A percentile compares a stretch with the other conserved stretches of the same genome.
These are phyloP conservation scores for Tetrapisispora fleetii DNA, from an alignment of 805 yeast species.

Conservation along the genomic window DNA sequence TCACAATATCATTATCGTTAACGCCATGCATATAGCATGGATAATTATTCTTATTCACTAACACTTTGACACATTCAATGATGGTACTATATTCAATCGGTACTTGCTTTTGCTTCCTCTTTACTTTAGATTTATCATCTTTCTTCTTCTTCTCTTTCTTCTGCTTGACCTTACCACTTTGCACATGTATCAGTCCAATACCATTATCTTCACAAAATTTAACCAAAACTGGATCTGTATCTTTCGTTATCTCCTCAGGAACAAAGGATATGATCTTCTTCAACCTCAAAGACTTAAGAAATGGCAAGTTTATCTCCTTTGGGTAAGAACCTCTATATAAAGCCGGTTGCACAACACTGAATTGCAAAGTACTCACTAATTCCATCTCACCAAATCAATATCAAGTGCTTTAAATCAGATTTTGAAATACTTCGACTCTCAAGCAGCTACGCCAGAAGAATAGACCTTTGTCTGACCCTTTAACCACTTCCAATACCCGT, in stretches of 20 bases:
- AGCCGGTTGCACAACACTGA: conserved; percentile 56
- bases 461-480: no score
- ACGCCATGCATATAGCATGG: conserved; percentile 78
- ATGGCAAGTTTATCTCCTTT: conserved; percentile 59
- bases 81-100: conserved; percentile 65
- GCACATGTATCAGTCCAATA: conserved; percentile 61
- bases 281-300: conserved; percentile 52
- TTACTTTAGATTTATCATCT: conserved; percentile 34
- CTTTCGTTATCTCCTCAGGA: conserved; percentile 54
- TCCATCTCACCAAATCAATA: neutral
- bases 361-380: conserved; percentile 67
- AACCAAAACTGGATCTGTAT: conserved; percentile 39
- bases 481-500: no score
- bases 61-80: conserved; percentile 45
- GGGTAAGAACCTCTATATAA: conserved; percentile 86
- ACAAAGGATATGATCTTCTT: conserved; percentile 70
- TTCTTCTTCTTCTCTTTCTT: conserved; percentile 9
- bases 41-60: conserved; percentile 47
- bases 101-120: conserved; percentile 74
- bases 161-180: conserved; percentile 35
- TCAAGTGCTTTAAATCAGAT: neutral
- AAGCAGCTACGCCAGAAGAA: no score
- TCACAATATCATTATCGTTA: conserved; percentile 74
- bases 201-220: conserved; percentile 43
- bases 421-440: no score